phyloP scores from a whole-genome alignment of 176 grass and related monocot species.

The Carex scoparia region DNA sequence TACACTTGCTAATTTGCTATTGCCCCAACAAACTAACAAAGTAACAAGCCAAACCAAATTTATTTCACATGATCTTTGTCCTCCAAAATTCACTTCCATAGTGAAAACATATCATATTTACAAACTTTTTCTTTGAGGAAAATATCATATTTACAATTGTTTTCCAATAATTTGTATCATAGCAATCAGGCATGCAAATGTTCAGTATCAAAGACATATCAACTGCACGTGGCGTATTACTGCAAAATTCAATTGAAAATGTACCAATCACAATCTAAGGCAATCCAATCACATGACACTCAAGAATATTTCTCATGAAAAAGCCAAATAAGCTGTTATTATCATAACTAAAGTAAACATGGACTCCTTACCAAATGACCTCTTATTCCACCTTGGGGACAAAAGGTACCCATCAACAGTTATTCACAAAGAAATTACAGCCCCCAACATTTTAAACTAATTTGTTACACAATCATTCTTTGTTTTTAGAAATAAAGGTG shows the following conservation, averaged over 20 bases:
- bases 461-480: not conserved
- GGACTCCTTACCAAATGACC: not conserved
- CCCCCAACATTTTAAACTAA: not conserved
- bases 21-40: not conserved
- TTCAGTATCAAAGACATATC: not conserved
- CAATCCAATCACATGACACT: not conserved
- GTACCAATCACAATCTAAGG: not conserved
- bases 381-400: not conserved
- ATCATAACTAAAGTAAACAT: not conserved
- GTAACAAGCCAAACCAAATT: not conserved
- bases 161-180: not conserved
- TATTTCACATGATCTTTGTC: not conserved
- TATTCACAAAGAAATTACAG: not conserved
- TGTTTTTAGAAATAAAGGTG: constrained; percentile 44
- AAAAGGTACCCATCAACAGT: not conserved
- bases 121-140: not conserved
- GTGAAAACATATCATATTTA: not conserved
- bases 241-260: not conserved
- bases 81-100: not conserved
- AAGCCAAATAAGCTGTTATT: constrained; percentile 1
- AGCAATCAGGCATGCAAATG: not conserved
- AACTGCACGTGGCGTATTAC: not conserved
- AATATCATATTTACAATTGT: not conserved
- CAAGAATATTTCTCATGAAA: not conserved
- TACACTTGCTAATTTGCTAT: too few species aligned